A percentile compares a stretch with the other conserved stretches of the same genome.
These are phyloP conservation scores for Kazachstania psychrophila DNA, from an alignment of 805 yeast genomes.

Conservation along the genomic window DNA sequence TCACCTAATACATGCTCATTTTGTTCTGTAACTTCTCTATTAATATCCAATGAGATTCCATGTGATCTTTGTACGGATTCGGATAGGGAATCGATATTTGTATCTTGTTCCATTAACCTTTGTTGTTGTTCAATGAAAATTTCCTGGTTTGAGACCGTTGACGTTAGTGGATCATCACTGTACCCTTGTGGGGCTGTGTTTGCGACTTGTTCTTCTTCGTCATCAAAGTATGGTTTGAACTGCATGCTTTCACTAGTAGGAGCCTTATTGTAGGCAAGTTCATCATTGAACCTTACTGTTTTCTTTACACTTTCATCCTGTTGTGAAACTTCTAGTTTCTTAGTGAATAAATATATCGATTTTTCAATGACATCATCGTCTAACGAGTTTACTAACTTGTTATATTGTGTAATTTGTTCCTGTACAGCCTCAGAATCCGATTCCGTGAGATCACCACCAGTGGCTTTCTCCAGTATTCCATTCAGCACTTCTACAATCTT, in stretches of 20 bases:
- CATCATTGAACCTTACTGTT: constrained; percentile 21
- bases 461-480: no score
- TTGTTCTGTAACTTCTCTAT: constrained; percentile 41
- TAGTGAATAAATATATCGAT: neutral
- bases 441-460: no score
- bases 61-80: constrained; percentile 37
- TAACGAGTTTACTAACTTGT: constrained; percentile 10
- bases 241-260: neutral
- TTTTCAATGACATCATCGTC: constrained; percentile 6
- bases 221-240: constrained; percentile 23
- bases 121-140: constrained; percentile 39
- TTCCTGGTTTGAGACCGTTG: constrained; percentile 27
- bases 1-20: constrained; percentile 39
- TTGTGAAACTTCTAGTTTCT: neutral
- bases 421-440: constrained; percentile 3
- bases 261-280: constrained; percentile 8
- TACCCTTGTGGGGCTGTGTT: neutral
- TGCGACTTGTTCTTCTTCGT: constrained; percentile 3
- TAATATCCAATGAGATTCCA: constrained; percentile 38
- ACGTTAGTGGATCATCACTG: neutral
- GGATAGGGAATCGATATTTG: constrained; percentile 33
- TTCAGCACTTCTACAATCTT: constrained; percentile 3
- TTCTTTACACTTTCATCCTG: constrained; percentile 9
- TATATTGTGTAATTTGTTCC: constrained; percentile 8
- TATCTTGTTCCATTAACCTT: constrained; percentile 39